These are phyloP conservation scores for Claviceps fusiformis DNA, from an alignment of 2,329 filamentous ascomycete species.

Conservation along the genomic window DNA sequence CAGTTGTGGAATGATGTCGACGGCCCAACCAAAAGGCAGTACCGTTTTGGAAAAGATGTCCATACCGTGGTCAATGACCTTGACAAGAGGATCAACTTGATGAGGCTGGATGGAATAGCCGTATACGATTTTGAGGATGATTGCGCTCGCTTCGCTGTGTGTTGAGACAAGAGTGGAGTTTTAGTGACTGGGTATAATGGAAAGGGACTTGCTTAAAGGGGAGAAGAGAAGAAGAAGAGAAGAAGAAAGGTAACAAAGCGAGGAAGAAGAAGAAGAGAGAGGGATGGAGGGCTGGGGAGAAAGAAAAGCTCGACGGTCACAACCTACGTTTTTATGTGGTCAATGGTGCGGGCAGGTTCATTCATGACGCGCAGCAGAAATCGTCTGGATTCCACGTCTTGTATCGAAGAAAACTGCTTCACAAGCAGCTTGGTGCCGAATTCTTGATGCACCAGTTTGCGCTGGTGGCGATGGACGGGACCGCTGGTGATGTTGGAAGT, in stretches of 20 bases:
- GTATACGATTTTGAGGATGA: constrained; percentile 9
- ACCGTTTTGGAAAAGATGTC: constrained; percentile 14
- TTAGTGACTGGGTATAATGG: background rate
- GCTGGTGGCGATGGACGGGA: background rate
- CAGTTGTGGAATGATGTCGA: constrained; percentile 19
- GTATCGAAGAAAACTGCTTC: background rate
- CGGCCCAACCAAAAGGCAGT: constrained; percentile 18
- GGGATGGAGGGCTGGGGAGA: background rate
- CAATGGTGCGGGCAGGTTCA: background rate
- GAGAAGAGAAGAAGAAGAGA: background rate
- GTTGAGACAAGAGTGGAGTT: background rate
- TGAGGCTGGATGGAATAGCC: constrained; percentile 19
- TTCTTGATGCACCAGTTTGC: background rate
- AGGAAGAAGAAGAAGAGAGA: background rate
- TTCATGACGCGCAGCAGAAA: background rate
- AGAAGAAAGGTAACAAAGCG: background rate
- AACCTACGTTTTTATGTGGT: background rate
- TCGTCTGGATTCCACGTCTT: background rate
- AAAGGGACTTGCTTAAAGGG: background rate
- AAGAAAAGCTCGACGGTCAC: background rate
- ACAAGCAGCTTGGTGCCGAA: background rate
- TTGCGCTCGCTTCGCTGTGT: background rate
- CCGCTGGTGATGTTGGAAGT: background rate
- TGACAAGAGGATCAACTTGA: constrained; percentile 17
- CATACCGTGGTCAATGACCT: constrained; percentile 17